Evolutionary conservation across 2,329 filamentous ascomycete species (phyloP).

Genomic region (Nigrospora osmanthi): DNA sequence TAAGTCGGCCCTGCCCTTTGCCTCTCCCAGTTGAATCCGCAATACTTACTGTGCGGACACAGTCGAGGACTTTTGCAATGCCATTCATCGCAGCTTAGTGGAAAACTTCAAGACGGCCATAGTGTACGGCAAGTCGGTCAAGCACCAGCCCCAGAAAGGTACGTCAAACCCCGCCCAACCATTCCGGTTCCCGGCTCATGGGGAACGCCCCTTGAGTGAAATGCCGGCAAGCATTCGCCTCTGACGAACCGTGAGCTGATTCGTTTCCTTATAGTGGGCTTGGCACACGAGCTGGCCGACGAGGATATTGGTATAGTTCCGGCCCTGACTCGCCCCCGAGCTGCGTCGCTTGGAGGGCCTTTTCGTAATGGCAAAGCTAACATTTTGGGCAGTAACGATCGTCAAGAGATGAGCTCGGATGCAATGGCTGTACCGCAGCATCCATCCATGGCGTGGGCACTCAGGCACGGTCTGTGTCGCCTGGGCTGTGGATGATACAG

Average conservation of each 20-base stretch:
- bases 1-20: not conserved
- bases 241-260: not conserved
- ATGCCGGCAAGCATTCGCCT: no score
- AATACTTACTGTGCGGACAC: not conserved
- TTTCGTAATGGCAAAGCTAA: not conserved
- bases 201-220: no score
- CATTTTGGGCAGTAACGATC: slow-evolving; percentile 47
- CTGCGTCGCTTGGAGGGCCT: not conserved
- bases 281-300: slow-evolving; percentile 85
- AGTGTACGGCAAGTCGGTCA: slow-evolving; percentile 95
- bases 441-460: not conserved
- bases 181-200: no score
- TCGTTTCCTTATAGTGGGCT: slow-evolving; percentile 49
- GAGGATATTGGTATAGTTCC: slow-evolving; percentile 81
- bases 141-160: slow-evolving; percentile 87
- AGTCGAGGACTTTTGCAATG: slow-evolving; percentile 96
- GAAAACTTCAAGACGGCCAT: slow-evolving; percentile 94
- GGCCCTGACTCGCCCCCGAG: slow-evolving; percentile 59
- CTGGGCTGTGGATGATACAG: no score
- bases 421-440: no score
- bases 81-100: slow-evolving; percentile 91
- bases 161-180: not conserved
- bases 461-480: no score
- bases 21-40: not conserved
- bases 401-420: slow-evolving; percentile 49